Conservation (phyloP, 805 yeast species). For the Cyberlindnera lachancei region DNA sequence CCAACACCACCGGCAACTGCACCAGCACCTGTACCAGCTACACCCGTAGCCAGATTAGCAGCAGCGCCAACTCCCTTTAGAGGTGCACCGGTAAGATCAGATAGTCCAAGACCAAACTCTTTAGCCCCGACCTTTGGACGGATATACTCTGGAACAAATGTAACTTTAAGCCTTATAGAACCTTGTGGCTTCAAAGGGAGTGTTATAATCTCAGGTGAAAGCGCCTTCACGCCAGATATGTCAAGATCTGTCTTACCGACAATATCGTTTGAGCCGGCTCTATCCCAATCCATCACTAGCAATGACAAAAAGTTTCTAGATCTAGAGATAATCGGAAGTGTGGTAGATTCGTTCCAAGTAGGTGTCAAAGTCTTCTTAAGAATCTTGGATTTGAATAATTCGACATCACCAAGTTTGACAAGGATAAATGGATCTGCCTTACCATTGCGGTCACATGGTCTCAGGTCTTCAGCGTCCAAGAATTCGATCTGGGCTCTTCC, state of each 20-base stretch:
- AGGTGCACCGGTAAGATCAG: conserved; percentile 37
- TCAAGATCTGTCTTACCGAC: conserved; percentile 49
- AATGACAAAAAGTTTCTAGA: conserved; percentile 41
- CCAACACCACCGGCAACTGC: conserved; percentile 42
- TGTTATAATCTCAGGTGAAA: conserved; percentile 36
- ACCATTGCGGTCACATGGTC: conserved; percentile 63
- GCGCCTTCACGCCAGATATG: conserved; percentile 40
- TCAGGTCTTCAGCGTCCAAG: conserved; percentile 44
- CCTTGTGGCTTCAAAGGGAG: conserved; percentile 62
- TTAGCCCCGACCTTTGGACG: conserved; percentile 47
- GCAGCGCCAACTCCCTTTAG: conserved; percentile 38
- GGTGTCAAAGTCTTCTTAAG: conserved; percentile 66
- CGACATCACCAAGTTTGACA: conserved; percentile 45
- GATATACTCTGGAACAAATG: conserved; percentile 57
- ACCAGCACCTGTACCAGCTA: conserved; percentile 32
- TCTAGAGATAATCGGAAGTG: conserved; percentile 57
- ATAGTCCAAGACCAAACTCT: conserved; percentile 35
- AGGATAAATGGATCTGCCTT: conserved; percentile 66
- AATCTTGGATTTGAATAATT: conserved; percentile 50
- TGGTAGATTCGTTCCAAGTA: conserved; percentile 63
- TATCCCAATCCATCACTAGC: conserved; percentile 69
- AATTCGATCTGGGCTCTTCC: conserved; percentile 54
- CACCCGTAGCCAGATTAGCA: conserved; percentile 34
- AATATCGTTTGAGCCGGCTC: conserved; percentile 59
- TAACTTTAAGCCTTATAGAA: conserved; percentile 40